Percentiles rank a stretch among this genome's conserved stretches.
Conservation (phyloP, 805 yeast genomes). For the Candida tammaniensis region DNA sequence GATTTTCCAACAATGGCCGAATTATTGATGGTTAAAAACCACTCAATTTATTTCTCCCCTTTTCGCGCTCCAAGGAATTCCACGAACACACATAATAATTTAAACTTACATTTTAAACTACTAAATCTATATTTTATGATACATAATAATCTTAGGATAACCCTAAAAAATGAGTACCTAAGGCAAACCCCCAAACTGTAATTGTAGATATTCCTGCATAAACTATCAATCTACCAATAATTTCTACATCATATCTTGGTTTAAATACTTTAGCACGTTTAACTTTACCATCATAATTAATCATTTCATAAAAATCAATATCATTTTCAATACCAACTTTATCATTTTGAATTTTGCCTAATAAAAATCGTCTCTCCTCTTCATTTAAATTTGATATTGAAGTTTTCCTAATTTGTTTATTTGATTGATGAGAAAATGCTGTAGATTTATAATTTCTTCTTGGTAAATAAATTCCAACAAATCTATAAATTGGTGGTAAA, state of each 20-base stretch:
- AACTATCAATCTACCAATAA: conserved; percentile 70
- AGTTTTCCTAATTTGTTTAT: conserved; percentile 35
- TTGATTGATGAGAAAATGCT: conserved; percentile 31
- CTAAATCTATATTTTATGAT: background rate
- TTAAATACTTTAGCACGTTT: conserved; percentile 46
- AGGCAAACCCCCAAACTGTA: conserved; percentile 46
- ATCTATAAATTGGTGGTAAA: conserved; percentile 58
- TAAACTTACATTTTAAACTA: too few relatives aligned
- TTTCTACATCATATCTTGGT: conserved; percentile 70
- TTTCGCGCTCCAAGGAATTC: too few relatives aligned
- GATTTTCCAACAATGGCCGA: too few relatives aligned
- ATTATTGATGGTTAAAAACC: too few relatives aligned
- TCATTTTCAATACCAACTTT: conserved; percentile 37
- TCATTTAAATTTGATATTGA: conserved; percentile 35
- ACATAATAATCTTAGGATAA: conserved; percentile 1
- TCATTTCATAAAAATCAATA: conserved; percentile 39
- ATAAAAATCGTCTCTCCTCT: conserved; percentile 14
- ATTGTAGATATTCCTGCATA: conserved; percentile 76
- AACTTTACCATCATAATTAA: conserved; percentile 32
- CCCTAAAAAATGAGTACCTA: conserved; percentile 18
- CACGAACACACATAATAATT: too few relatives aligned
- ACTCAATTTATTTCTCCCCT: too few relatives aligned
- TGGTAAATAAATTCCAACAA: conserved; percentile 37
- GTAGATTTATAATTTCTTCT: conserved; percentile 36
- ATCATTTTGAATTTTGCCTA: conserved; percentile 21